phyloP scores from a whole-genome alignment of 805 yeast genomes.

The Pichia occidentalis region DNA sequence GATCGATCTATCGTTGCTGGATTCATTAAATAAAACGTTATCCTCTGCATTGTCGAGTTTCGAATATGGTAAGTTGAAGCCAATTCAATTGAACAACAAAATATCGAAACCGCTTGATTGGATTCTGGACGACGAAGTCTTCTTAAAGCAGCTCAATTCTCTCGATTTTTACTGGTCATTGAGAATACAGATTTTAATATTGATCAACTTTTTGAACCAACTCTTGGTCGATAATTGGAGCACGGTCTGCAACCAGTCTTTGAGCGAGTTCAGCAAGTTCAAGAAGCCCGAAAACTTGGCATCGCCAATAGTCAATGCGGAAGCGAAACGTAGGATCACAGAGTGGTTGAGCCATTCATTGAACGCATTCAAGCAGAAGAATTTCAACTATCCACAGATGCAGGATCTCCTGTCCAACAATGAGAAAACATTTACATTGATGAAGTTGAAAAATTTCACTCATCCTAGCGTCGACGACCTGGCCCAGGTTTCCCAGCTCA shows the following conservation, averaged over 20 bases:
- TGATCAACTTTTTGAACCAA: constrained; percentile 20
- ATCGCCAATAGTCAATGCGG: constrained; percentile 8
- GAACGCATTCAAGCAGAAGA: constrained; percentile 1
- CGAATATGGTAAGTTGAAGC: background rate
- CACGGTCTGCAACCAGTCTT: constrained; percentile 15
- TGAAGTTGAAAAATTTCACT: constrained; percentile 27
- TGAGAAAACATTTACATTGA: constrained; percentile 23
- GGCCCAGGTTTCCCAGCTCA: constrained; percentile 11
- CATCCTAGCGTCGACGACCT: constrained; percentile 21
- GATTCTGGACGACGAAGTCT: constrained; percentile 22
- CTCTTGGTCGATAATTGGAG: constrained; percentile 19
- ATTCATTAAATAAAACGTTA: too few relatives aligned
- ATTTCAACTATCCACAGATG: constrained; percentile 8
- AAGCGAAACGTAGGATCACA: constrained; percentile 1
- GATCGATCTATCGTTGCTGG: too few relatives aligned
- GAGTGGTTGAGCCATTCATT: background rate
- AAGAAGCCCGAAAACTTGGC: constrained; percentile 19
- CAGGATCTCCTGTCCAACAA: constrained; percentile 18
- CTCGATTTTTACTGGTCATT: constrained; percentile 17
- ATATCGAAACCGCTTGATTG: constrained; percentile 20
- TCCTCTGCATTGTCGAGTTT: background rate
- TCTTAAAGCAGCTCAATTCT: constrained; percentile 18
- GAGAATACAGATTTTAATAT: constrained; percentile 22
- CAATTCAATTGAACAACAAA: constrained; percentile 1
- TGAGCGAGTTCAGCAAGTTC: constrained; percentile 20